phyloP scores from a whole-genome alignment of 345 rosid genomes.

The Mangifera indica region DNA sequence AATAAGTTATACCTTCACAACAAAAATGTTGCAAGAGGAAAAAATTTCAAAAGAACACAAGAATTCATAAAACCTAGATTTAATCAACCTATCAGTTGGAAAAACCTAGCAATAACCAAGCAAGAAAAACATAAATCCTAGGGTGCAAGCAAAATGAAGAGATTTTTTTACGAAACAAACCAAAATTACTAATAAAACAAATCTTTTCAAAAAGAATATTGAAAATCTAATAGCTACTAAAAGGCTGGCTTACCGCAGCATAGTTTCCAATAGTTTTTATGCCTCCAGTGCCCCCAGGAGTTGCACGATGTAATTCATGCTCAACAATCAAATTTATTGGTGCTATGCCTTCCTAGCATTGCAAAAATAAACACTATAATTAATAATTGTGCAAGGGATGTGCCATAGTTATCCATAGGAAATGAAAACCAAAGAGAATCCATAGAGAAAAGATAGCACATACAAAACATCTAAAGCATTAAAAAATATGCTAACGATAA shows the following conservation, averaged over 20 bases:
- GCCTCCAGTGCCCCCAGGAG: constrained; percentile 98
- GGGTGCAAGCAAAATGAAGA: background rate
- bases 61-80: background rate
- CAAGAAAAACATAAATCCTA: background rate
- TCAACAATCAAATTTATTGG: constrained; percentile 62
- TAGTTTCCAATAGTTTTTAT: constrained; percentile 94
- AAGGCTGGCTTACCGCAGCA: constrained; percentile 64
- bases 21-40: constrained; percentile 80
- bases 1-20: constrained; percentile 57
- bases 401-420: background rate
- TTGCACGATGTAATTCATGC: constrained; percentile 74
- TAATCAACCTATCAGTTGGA: background rate
- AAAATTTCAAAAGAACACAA: background rate
- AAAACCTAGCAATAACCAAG: background rate
- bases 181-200: background rate
- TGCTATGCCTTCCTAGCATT: constrained; percentile 82
- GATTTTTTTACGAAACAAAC: background rate
- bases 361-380: background rate
- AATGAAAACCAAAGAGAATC: background rate
- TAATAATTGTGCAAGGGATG: background rate
- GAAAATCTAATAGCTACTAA: background rate
- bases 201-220: background rate
- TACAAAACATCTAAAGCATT: background rate
- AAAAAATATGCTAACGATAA: background rate
- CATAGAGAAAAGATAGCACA: background rate